Evolutionary conservation across 2,329 filamentous ascomycete species (phyloP), one percentile per base, ranked within the genome.

Genomic region (Neonectria faginata): DNA sequence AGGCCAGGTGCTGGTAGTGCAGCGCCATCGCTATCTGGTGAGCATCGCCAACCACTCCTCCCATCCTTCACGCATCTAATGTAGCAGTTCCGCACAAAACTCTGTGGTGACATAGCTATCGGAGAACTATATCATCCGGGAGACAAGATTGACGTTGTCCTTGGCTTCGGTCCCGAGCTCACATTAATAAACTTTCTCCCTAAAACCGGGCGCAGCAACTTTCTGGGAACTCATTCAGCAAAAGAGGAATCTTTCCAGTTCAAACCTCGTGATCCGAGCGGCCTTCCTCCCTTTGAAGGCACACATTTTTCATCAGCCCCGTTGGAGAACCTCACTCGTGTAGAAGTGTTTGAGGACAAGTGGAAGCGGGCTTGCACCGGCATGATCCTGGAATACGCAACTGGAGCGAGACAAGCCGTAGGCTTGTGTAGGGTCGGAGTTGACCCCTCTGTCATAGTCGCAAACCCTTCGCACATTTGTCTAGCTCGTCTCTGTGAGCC

Each of bases 371-470:
- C 2, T 27, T 47, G 27, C 18, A 54, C 7, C 5, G 57, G 57
- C 8, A 25, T 54, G 5, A 45, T 54, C 10, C 3, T 60, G 4
- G 20, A 53, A 16, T 47, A 47, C 41, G 20, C 27, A n/a, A 33
- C 42, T 12, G 41, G 48, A 7, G 39, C 39, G 9, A 39, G 39
- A 11, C 39, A 11, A 5, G 57, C 50, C 6, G 8, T 54, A 10
- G 50, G 57, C 8, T 18, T 47, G 48, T 60, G 50, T 7, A 41
- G 39, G 16, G 22, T 47, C 20, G 18, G 48, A 20, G 33, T 45
- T 7, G 41, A 47, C 16, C 6, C 16, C 5, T 14, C 36, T 7
- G 33, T 22, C 16, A 39, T 41, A 0, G 29, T 45, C 6, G 18
- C 12, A 12, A 47, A 47, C 6, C 42, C 42, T 18, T n/a, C 22